Evolutionary conservation across 495 filamentous ascomycete species (phyloP).

Genomic region (Evernia prunastri): DNA sequence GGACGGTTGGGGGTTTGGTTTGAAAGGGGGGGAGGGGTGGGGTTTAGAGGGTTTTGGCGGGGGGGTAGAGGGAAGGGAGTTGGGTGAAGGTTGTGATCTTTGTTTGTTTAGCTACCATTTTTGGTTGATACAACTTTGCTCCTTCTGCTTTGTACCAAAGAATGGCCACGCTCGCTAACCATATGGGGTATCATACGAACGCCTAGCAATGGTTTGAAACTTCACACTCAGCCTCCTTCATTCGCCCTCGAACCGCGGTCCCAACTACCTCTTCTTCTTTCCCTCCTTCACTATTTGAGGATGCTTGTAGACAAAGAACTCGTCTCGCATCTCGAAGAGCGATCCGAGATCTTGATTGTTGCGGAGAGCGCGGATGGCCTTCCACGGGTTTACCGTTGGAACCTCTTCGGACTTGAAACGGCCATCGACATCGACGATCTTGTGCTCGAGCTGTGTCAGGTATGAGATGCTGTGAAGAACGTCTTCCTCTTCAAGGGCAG

Average conservation of each 20-base stretch:
- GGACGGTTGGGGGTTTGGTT: not conserved
- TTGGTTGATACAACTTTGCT: not conserved
- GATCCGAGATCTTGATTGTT: constrained; percentile 52
- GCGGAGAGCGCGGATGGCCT: constrained; percentile 43
- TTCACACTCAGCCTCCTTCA: not conserved
- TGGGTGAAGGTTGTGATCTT: not conserved
- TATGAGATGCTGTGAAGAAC: constrained; percentile 32
- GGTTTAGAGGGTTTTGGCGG: too few species aligned
- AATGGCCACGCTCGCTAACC: not conserved
- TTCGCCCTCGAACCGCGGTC: not conserved
- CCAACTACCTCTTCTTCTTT: constrained; percentile 12
- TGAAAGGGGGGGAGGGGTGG: not conserved
- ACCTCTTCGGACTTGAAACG: constrained; percentile 26
- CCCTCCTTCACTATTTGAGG: constrained; percentile 15
- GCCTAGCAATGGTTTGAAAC: not conserved
- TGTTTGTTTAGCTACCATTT: not conserved
- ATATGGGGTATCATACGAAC: not conserved
- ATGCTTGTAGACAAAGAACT: constrained; percentile 24
- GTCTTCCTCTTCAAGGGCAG: constrained; percentile 19
- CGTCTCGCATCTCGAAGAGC: constrained; percentile 48
- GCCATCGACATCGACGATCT: constrained; percentile 42
- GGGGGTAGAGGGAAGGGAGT: not conserved
- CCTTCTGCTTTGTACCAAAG: not conserved
- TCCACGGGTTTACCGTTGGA: constrained; percentile 45
- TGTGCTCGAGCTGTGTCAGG: constrained; percentile 27